Evolutionary conservation across 2,329 filamentous ascomycete species (phyloP), one percentile per base, ranked within the genome.

Genomic region (Thielaviopsis populi): DNA sequence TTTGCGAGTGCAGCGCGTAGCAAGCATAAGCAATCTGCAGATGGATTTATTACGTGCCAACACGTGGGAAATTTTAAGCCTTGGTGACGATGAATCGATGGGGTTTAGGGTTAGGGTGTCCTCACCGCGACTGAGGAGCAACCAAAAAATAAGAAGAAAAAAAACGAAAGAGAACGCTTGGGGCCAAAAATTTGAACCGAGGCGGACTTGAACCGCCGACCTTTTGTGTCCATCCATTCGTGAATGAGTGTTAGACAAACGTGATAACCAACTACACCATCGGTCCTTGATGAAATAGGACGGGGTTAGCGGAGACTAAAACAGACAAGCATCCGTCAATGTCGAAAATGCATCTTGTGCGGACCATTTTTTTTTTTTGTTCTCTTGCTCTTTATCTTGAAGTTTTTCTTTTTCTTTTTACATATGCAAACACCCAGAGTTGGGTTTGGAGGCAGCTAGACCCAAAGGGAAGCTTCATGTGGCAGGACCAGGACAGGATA

Each of bases 231-330:
- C 56, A 61, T 27, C 6, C 56, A 60, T 53, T 37, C 17, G n/a
- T 43, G n/a, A 22, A 59, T 64, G 58, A 64, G 10, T 64, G 62
- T 64, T 64, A 64, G 62, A 53, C 62, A 61, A 64, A 64, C 62
- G 62, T 64, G 62, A 64, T 64, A 54, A 64, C 62, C 62, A 64
- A 61, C 56, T 61, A 61, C 54, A 64, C 56, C 43, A 64, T 60
- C 62, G 58, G 41, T 50, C 41, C 62, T 60, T 8, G 17, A 19
- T 7, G 8, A 37, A 10, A 8, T 19, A 2, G 19, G 0, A 0
- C 0, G 5, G 40, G 0, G 1, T 46, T 46, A 43, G 6, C 0
- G 17, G n/a, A 17, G 22, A 27, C 8, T 61, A 42, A 30, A 43
- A 22, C 1, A 13, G 37, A 46, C 1, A 6, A 15, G 22, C 19